Conservation (phyloP, 768 basidiomycete genomes). For the Jaapia argillacea region DNA sequence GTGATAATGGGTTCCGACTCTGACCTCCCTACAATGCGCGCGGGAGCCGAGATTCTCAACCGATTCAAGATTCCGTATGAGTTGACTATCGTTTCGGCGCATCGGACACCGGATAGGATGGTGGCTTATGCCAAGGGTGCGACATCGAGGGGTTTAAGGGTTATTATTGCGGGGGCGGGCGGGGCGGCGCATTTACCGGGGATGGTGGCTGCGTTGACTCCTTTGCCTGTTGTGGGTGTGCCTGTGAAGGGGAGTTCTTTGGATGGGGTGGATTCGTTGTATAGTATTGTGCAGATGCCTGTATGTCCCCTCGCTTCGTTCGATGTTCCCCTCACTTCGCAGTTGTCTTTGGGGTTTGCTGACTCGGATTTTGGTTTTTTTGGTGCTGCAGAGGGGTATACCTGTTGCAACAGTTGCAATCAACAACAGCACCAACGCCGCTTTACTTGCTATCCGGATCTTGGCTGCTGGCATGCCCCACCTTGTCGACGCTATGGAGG, state of each 20-base stretch:
- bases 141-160: slow-evolving; percentile 50
- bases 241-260: slow-evolving; percentile 92
- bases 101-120: slow-evolving; percentile 85
- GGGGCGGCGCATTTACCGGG: slow-evolving; percentile 97
- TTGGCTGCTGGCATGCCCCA: slow-evolving; percentile 64
- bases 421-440: slow-evolving; percentile 92
- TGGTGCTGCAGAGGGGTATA: slow-evolving; percentile 66
- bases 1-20: slow-evolving; percentile 99
- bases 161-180: slow-evolving; percentile 93
- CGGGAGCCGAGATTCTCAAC: slow-evolving; percentile 78
- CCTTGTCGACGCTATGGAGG: slow-evolving; percentile 57
- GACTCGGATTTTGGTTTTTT: slow-evolving; percentile 1
- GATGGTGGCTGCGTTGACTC: slow-evolving; percentile 95
- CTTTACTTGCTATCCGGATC: slow-evolving; percentile 85
- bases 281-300: slow-evolving; percentile 99
- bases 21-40: slow-evolving; percentile 88
- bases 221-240: slow-evolving; percentile 89
- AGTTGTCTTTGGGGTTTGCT: background rate
- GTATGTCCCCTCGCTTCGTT: slow-evolving; percentile 33
- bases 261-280: slow-evolving; percentile 94
- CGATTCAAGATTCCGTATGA: slow-evolving; percentile 84
- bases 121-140: slow-evolving; percentile 76
- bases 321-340: slow-evolving; percentile 2
- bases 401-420: slow-evolving; percentile 98
- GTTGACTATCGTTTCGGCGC: slow-evolving; percentile 92